A percentile compares a stretch with the other conserved stretches of the same genome.
phyloP scores from a whole-genome alignment of 306 rosid species.

The Calophaca sinica region DNA sequence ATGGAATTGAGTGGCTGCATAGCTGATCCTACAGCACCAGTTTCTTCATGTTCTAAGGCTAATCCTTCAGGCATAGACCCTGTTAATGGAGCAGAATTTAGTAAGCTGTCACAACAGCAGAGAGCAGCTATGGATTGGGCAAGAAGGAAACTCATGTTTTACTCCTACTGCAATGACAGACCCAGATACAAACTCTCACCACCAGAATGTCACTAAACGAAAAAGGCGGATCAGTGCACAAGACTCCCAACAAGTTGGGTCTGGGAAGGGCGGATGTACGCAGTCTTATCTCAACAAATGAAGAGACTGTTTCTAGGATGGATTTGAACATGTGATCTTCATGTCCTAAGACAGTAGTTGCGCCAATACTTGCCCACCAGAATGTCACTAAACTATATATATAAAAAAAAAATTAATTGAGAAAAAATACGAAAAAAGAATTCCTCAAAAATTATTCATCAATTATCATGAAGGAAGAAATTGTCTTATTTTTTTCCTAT shows the following conservation, averaged over 20 bases:
- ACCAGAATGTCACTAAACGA: conserved; percentile 72
- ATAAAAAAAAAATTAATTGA: background rate
- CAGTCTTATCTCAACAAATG: too few species aligned
- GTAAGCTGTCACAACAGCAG: conserved; percentile 73
- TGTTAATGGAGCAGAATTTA: conserved; percentile 74
- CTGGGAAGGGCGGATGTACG: too few species aligned
- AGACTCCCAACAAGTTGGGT: too few species aligned
- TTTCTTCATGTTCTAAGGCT: conserved; percentile 60
- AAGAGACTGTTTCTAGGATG: too few species aligned
- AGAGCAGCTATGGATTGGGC: conserved; percentile 87
- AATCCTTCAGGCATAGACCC: conserved; percentile 68
- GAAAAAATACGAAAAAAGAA: conserved; percentile 13
- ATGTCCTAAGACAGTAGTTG: too few species aligned
- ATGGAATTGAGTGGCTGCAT: conserved; percentile 73
- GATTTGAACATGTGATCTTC: too few species aligned
- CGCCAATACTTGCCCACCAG: too few species aligned
- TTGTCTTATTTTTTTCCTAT: background rate
- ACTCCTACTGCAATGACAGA: conserved; percentile 85
- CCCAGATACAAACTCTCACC: conserved; percentile 80
- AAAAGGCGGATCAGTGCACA: too few species aligned
- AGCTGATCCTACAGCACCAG: conserved; percentile 49
- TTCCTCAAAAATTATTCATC: conserved; percentile 7
- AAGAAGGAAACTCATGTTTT: conserved; percentile 92
- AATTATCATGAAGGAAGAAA: conserved; percentile 38
- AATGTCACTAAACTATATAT: too few species aligned